A percentile compares a stretch with the other conserved stretches of the same genome.
Conservation (phyloP, 495 filamentous ascomycete species). For the Aspergillus heteromorphus region DNA sequence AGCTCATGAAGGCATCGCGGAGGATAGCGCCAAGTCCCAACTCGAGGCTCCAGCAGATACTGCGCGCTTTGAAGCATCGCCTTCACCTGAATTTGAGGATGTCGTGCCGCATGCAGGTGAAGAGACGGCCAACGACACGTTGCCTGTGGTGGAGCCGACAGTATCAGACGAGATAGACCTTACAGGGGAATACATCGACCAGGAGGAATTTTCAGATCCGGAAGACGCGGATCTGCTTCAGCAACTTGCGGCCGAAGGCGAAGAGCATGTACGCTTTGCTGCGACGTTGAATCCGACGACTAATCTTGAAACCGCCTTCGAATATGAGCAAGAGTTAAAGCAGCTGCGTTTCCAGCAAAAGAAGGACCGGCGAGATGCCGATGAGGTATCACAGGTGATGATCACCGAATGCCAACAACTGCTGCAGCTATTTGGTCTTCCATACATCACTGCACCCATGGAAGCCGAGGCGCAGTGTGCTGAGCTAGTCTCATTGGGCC, state of each 20-base stretch:
- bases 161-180: slow-evolving; percentile 19
- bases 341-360: slow-evolving; percentile 87
- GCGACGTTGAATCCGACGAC: slow-evolving; percentile 68
- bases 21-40: slow-evolving; percentile 6
- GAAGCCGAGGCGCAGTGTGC: slow-evolving; percentile 98
- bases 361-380: slow-evolving; percentile 90
- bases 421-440: slow-evolving; percentile 82
- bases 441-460: slow-evolving; percentile 96
- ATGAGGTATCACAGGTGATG: slow-evolving; percentile 94
- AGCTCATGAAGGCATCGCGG: not conserved
- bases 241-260: slow-evolving; percentile 79
- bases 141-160: slow-evolving; percentile 2
- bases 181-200: slow-evolving; percentile 26
- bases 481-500: slow-evolving; percentile 73
- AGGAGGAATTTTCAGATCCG: slow-evolving; percentile 67
- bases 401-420: slow-evolving; percentile 90
- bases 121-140: not conserved
- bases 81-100: slow-evolving; percentile 48
- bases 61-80: slow-evolving; percentile 24
- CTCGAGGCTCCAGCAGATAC: not conserved
- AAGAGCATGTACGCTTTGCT: slow-evolving; percentile 90
- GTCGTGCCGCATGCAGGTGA: not conserved
- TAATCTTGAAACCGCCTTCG: slow-evolving; percentile 55
- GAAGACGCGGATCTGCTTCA: slow-evolving; percentile 86
- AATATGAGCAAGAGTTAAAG: slow-evolving; percentile 82